Conservation (phyloP, 768 basidiomycete genomes). For the Pleurotus tuoliensis region DNA sequence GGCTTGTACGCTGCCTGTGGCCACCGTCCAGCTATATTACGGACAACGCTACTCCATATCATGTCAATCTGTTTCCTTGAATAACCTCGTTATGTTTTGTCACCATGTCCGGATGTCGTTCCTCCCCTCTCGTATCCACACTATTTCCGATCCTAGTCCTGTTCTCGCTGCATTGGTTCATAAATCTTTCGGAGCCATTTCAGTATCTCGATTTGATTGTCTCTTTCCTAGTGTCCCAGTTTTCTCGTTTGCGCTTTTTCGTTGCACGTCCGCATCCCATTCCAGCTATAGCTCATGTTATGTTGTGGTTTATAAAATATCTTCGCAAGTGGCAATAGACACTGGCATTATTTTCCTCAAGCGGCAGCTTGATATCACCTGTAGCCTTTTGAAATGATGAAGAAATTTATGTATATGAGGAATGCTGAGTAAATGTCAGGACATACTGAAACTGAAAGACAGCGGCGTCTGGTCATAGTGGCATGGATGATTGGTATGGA, state of each 20-base stretch:
- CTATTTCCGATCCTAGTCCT: neutral
- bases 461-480: no score
- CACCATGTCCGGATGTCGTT: conserved; percentile 2
- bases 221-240: neutral
- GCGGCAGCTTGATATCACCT: no score
- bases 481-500: no score
- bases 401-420: no score
- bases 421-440: no score
- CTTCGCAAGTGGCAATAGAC: neutral
- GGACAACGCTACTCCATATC: neutral
- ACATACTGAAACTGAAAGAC: no score
- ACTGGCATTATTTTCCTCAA: no score
- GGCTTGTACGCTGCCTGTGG: neutral
- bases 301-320: conserved; percentile 8
- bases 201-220: conserved; percentile 5
- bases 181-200: neutral
- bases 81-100: conserved; percentile 7
- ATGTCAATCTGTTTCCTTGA: neutral
- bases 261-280: conserved; percentile 6
- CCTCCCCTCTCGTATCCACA: neutral
- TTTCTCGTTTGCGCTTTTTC: conserved; percentile 6
- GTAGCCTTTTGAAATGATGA: no score
- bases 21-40: neutral
- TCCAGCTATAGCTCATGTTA: conserved; percentile 7
- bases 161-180: conserved; percentile 2